Evolutionary conservation across 1,139 yeast species (phyloP), one percentile per base, ranked within the genome.

Genomic region (Candida glucosophila): DNA sequence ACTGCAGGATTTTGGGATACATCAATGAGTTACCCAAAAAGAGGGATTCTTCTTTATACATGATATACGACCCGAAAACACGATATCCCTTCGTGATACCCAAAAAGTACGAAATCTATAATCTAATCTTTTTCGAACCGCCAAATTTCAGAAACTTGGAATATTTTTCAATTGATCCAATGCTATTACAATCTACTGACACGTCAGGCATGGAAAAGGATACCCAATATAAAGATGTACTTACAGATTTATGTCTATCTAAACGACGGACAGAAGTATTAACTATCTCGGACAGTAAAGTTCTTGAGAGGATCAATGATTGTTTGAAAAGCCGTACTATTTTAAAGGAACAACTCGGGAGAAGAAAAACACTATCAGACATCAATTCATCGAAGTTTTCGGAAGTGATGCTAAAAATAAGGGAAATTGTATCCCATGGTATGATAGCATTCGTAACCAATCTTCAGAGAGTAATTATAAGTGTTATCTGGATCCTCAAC

Each of bases 121-220:
- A 61, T 15, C 44, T 83, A 2, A 58, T 88, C 2, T 40, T 69
- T 11, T 88, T 76, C 47, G 71, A 72, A 17, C 82, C 93, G 2
- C 97, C 97, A 1, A 68, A 72, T 26, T 74, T 81, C 14, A 62
- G 63, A 22, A 68, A 73, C 33, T 67, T 90, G 64, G 95, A 88
- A 41, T 85, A 81, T 47, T 80, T 76, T 39, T 77, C 96, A 0
- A 52, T 81, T 4, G 58, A 66, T 14, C 95, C 96, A 0, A 80
- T 79, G 20, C 61, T 72, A 17, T 64, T 79, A 26, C 86, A 79
- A 35, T 65, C 79, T 2, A 62, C 67, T 48, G 59, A 35, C 20
- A 35, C 19, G 8, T 36, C 32, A 23, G n/a, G n/a, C n/a, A n/a
- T n/a, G n/a, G 23, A 24, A 5, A 19, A 26, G 5, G 25, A 22